These are phyloP conservation scores for Cylindrodendrum hubeiense DNA, from an alignment of 2,329 filamentous ascomycete species.

Conservation along the genomic window DNA sequence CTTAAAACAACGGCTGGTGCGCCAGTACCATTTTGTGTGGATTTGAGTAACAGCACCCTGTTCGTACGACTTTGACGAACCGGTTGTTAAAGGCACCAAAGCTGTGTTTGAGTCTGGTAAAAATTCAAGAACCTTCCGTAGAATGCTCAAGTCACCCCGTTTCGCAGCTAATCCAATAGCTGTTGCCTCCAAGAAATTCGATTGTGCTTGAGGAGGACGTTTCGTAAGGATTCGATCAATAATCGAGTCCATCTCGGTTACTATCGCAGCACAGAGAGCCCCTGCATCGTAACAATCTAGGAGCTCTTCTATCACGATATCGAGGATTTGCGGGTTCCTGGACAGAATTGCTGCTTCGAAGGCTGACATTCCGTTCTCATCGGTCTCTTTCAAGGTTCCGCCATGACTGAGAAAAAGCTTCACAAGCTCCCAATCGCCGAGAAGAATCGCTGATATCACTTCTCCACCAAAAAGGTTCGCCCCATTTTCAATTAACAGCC, in stretches of 20 bases:
- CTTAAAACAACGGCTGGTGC: neutral
- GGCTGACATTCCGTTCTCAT: neutral
- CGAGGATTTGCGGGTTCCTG: neutral
- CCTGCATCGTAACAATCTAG: neutral
- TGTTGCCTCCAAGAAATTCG: neutral
- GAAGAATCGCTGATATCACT: neutral
- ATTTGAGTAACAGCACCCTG: neutral
- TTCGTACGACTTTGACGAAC: too few species aligned
- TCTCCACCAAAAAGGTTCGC: conserved; percentile 4
- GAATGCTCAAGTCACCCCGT: neutral
- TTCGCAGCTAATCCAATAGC: conserved; percentile 1
- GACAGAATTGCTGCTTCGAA: neutral
- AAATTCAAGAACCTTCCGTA: neutral
- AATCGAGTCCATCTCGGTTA: neutral
- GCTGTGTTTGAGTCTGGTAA: neutral
- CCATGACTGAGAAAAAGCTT: neutral
- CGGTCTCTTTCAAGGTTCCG: neutral
- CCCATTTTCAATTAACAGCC: conserved; percentile 1
- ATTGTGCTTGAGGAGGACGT: neutral
- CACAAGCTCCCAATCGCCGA: neutral
- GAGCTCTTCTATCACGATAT: neutral
- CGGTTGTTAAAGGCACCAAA: too few species aligned
- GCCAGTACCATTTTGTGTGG: neutral
- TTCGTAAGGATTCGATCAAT: neutral
- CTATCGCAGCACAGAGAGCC: conserved; percentile 2